Conservation (phyloP, 148 eudicot genomes). For the Rhododendron kiyosumense region DNA sequence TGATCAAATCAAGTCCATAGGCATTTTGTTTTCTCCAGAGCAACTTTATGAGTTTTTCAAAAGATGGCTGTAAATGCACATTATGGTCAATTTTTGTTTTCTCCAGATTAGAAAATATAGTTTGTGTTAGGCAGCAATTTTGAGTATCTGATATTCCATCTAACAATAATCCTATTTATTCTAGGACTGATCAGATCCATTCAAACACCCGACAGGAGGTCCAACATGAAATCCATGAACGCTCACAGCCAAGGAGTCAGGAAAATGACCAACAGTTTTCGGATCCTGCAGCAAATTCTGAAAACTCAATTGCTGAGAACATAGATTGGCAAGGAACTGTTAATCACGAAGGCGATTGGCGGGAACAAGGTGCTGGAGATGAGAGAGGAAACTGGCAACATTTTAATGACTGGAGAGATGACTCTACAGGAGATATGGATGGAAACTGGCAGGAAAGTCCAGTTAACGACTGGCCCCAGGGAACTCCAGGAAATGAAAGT, state of each 20-base stretch:
- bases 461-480: slow-evolving; percentile 41
- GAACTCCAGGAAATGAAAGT: slow-evolving; percentile 32
- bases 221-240: slow-evolving; percentile 43
- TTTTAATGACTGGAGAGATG: slow-evolving; percentile 50
- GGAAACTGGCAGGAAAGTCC: slow-evolving; percentile 47
- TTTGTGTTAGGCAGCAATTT: slow-evolving; percentile 52
- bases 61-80: slow-evolving; percentile 1
- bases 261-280: slow-evolving; percentile 36
- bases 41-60: neutral
- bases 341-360: slow-evolving; percentile 37
- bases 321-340: slow-evolving; percentile 29
- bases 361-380: slow-evolving; percentile 46
- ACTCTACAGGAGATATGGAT: slow-evolving; percentile 30
- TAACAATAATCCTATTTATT: slow-evolving; percentile 32
- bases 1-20: neutral
- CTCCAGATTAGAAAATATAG: slow-evolving; percentile 58
- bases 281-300: slow-evolving; percentile 35
- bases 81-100: slow-evolving; percentile 23
- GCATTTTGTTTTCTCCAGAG: neutral
- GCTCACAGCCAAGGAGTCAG: slow-evolving; percentile 32
- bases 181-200: slow-evolving; percentile 41
- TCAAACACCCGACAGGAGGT: slow-evolving; percentile 32
- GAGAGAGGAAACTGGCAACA: slow-evolving; percentile 44
- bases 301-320: slow-evolving; percentile 33
- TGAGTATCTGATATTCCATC: slow-evolving; percentile 27